These are phyloP conservation scores for Orbilia quercus DNA, from an alignment of 2,329 filamentous ascomycete genomes.

Conservation along the genomic window DNA sequence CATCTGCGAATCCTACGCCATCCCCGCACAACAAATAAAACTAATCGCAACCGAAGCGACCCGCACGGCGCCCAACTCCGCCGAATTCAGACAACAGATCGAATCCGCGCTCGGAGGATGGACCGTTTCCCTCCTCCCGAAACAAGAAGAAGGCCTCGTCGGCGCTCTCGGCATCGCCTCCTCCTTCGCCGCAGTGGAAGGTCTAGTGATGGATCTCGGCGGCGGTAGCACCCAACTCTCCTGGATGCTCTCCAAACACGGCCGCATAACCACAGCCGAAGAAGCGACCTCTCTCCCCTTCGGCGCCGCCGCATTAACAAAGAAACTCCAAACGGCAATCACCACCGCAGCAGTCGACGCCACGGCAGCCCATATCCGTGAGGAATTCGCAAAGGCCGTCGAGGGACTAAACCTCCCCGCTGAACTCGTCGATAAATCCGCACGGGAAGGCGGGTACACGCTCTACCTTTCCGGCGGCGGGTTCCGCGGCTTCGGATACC, in stretches of 20 bases:
- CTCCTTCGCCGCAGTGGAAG: conserved; percentile 75
- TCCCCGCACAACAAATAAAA: conserved; percentile 73
- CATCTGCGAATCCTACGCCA: conserved; percentile 76
- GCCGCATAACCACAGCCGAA: conserved; percentile 67
- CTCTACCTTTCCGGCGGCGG: conserved; percentile 90
- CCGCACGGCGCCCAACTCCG: conserved; percentile 79
- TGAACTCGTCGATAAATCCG: conserved; percentile 65
- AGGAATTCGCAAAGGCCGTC: conserved; percentile 72
- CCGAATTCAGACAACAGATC: conserved; percentile 75
- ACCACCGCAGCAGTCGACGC: conserved; percentile 66
- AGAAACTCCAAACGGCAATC: conserved; percentile 65
- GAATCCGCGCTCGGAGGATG: conserved; percentile 71
- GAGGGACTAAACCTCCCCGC: conserved; percentile 69
- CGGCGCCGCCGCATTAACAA: conserved; percentile 74
- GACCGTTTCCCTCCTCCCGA: conserved; percentile 77
- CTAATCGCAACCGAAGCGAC: conserved; percentile 91
- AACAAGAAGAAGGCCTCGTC: conserved; percentile 82
- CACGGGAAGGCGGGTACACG: conserved; percentile 69
- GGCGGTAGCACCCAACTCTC: conserved; percentile 78
- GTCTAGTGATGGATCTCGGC: conserved; percentile 86
- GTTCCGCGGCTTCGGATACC: conserved; percentile 89
- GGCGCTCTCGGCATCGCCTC: conserved; percentile 86
- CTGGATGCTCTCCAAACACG: conserved; percentile 70
- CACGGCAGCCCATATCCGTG: conserved; percentile 69
- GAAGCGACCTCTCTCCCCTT: conserved; percentile 75